A percentile compares a stretch with the other conserved stretches of the same genome.
phyloP scores from a whole-genome alignment of 192 early-diverging fungal genomes.

The Coemansia nantahalensis region DNA sequence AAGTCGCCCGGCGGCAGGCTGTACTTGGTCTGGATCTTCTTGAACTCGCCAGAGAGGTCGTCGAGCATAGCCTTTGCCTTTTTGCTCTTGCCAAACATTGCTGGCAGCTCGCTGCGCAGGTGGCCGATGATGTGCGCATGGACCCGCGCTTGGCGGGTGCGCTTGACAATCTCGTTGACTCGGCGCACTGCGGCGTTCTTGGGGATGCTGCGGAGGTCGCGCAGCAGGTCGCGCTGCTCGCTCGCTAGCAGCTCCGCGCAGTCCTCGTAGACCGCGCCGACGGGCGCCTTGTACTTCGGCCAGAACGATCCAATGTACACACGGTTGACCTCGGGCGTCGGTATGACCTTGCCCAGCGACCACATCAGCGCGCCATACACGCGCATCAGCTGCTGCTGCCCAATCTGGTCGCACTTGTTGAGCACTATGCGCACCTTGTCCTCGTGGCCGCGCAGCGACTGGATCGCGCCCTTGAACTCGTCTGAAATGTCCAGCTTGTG shows the following conservation, averaged over 20 bases:
- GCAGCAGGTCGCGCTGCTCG: constrained; percentile 76
- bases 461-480: constrained; percentile 82
- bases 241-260: constrained; percentile 63
- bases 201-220: constrained; percentile 70
- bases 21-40: constrained; percentile 67
- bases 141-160: constrained; percentile 73
- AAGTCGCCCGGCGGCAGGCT: constrained; percentile 80
- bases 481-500: constrained; percentile 89
- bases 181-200: constrained; percentile 80
- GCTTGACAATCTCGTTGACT: constrained; percentile 89
- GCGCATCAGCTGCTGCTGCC: constrained; percentile 81
- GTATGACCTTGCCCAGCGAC: constrained; percentile 83
- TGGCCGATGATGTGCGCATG: constrained; percentile 85
- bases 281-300: constrained; percentile 60
- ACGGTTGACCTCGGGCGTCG: constrained; percentile 84
- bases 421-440: constrained; percentile 84
- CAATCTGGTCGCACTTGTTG: constrained; percentile 89
- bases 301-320: constrained; percentile 86
- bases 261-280: constrained; percentile 68
- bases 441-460: constrained; percentile 74
- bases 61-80: constrained; percentile 71
- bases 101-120: constrained; percentile 78
- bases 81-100: constrained; percentile 75
- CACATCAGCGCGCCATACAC: constrained; percentile 95
- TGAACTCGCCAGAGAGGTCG: constrained; percentile 72